Evolutionary conservation across 768 basidiomycete genomes (phyloP), one percentile per base, ranked within the genome.

Genomic region (Amanita jacksonii): DNA sequence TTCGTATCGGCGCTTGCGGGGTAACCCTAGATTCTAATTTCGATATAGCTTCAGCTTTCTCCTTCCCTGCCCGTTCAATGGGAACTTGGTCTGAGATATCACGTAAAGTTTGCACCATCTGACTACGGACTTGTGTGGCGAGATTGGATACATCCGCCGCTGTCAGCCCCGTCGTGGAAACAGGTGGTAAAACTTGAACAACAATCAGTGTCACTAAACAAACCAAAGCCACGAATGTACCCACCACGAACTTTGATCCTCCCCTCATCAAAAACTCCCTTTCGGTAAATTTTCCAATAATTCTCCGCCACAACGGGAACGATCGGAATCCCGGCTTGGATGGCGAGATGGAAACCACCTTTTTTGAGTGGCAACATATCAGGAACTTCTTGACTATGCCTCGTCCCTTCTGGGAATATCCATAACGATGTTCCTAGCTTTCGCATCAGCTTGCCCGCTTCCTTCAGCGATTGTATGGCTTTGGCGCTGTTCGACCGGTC

Each of bases 401-500:
- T 79, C 8, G 96, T 99, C 23, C 96, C 96, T 66, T 98, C 96
- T 1, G 94, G 90, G 65, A 90, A 98, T 63, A 99, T 80, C 85
- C 89, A 94, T 37, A 98, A 64, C 12, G 89, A 90, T 13, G 85
- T 72, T 49, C 76, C 64, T 28, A 66, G 61, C 24, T 60, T 53
- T 65, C 85, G 86, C 81, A 98, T 88, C 32, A 73, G 68, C 52
- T 84, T 72, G 1, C 82, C 88, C 0, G 90, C 94, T 12, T 74
- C 74, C 41, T 72, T 72, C 42, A 99, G 68, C 8, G 88, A 88
- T 41, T 69, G 71, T 13, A 92, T 65, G 0, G 96, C 94, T 16
- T 70, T 65, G 19, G 74, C 61, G 51, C 73, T 82, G 62, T 90
- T 89, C 38, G 84, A 82, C 43, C 94, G 75, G 65, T 98, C 81